Base-by-base conservation (phyloP, 306 rosid genomes). In the Vigna mungo region DNA sequence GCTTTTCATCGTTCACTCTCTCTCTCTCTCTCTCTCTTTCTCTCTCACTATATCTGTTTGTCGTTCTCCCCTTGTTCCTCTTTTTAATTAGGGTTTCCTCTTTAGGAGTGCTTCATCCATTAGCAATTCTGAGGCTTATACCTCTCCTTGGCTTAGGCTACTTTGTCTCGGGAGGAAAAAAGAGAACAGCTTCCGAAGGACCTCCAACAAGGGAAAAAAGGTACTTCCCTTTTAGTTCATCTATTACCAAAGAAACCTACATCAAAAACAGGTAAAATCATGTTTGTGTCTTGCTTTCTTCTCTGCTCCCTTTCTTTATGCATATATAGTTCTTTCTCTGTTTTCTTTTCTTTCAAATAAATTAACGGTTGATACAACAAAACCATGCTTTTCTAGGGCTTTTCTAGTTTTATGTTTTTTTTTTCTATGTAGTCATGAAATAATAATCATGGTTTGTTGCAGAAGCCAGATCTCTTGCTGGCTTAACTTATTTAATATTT, bases 81-180 rank as follows among this genome's bases (percentile, higher is more conserved):
- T 56, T 60, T 78, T 54, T 39, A 81, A 67, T 83, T 92, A 88
- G 95, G 93, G 97, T 85, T 88, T 86, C 82, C 86, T 81, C 88
- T 81, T 83, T 83, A 64, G 72, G 75, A 63, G 60, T 68, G 54
- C 64, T 77, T 66, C 78, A 21, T 51, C 61, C 83, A 55, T 71
- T 60, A 23, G 60, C 78, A 74, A 83, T 80, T 88, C 89, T 72
- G 74, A 59, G 84, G 49, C 74, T 79, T 71, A 82, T 78, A 65
- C 83, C 84, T 80, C 86, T 79, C 69, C 48, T 85, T 86, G 81
- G 75, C 84, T 74, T 82, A 88, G 85, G 78, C 79, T 77, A 80
- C 85, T 71, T 81, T 84, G 39, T 58, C 76, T 58, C 12, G 47
- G 78, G 79, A 75, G 85, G 32, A 69, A 65, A 68, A 80, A 83